Percentiles rank a stretch among this genome's conserved stretches.
Evolutionary conservation across 352 stramenopile genomes (phyloP).

Genomic region (Pythium dissimile): DNA sequence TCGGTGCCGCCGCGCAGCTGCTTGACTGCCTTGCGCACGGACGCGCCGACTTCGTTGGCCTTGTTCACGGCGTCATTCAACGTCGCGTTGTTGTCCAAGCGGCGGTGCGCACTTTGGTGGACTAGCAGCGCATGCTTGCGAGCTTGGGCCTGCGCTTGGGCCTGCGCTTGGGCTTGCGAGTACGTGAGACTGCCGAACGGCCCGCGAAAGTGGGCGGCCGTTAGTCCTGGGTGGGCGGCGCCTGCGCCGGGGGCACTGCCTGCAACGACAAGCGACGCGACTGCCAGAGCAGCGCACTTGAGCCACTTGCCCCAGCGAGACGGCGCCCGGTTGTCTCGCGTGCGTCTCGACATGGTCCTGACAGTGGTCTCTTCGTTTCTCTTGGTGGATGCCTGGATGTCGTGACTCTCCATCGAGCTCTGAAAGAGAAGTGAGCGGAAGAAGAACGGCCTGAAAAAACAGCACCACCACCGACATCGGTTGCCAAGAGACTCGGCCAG

Average conservation of each 20-base stretch:
- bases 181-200: neutral
- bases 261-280: slow-evolving; percentile 5
- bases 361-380: slow-evolving; percentile 1
- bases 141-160: neutral
- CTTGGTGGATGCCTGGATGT: neutral
- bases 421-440: slow-evolving; percentile 3
- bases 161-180: neutral
- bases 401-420: neutral
- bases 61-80: slow-evolving; percentile 29
- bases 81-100: slow-evolving; percentile 10
- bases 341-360: neutral
- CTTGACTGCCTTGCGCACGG: slow-evolving; percentile 57
- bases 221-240: neutral
- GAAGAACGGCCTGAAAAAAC: neutral
- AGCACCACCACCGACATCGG: no score
- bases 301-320: slow-evolving; percentile 7
- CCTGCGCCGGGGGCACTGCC: neutral
- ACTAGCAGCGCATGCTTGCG: neutral
- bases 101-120: slow-evolving; percentile 1
- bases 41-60: slow-evolving; percentile 43
- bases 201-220: slow-evolving; percentile 12
- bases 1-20: slow-evolving; percentile 51
- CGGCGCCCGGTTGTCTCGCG: neutral
- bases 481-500: neutral
- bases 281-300: slow-evolving; percentile 1